A percentile compares a stretch with the other conserved stretches of the same genome.
Evolutionary conservation across 345 rosid species (phyloP).

Genomic region (Corchorus capsularis): DNA sequence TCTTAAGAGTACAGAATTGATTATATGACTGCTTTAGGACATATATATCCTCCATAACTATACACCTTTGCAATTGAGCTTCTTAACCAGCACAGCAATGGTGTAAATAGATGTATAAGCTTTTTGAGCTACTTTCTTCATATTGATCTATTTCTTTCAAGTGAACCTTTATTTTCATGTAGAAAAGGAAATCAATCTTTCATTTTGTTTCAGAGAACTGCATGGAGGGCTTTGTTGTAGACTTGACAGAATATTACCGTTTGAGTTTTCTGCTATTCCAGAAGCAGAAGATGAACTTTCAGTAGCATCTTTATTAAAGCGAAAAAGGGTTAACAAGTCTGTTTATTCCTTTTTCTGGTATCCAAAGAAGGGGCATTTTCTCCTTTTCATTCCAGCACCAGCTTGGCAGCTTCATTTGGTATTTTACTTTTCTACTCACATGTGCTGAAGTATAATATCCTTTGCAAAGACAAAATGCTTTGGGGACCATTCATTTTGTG

Average conservation of each 20-base stretch:
- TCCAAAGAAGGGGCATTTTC: conserved; percentile 15
- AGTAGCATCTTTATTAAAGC: not conserved
- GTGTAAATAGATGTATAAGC: not conserved
- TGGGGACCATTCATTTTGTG: conserved; percentile 25
- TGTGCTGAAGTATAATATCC: conserved; percentile 13
- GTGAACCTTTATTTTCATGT: no score
- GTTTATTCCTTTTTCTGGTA: conserved; percentile 1
- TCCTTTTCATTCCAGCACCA: not conserved
- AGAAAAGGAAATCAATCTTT: no score
- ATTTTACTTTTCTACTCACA: not conserved
- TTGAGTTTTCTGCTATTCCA: not conserved
- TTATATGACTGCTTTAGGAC: not conserved
- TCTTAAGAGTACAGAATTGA: not conserved
- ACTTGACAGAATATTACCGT: not conserved
- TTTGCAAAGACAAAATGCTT: not conserved
- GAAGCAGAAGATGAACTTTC: not conserved
- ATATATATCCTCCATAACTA: no score
- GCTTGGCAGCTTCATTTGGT: conserved; percentile 9
- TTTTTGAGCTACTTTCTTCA: not conserved
- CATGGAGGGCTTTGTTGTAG: not conserved
- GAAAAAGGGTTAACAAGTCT: not conserved
- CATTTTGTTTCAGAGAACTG: no score
- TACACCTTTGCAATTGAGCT: not conserved
- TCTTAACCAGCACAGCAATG: not conserved
- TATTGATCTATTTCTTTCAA: not conserved